Base-by-base conservation (phyloP, 225 moss, liverwort and hornwort species). In the Bryoerythrophyllum caledonicum region DNA sequence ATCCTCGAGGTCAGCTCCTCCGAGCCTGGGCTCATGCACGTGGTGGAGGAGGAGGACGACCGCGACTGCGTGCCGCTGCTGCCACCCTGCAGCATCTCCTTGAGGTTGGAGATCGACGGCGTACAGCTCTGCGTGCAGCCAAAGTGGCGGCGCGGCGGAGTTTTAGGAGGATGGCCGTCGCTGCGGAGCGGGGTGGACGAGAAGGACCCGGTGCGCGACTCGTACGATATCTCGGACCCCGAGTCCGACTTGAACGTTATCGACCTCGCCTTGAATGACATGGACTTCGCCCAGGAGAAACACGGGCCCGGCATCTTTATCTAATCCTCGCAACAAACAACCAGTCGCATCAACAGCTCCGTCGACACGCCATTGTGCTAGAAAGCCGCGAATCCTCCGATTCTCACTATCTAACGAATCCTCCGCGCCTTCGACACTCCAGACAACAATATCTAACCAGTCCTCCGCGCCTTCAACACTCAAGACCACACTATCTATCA, bases 281-380 rank as follows among this genome's bases (percentile, higher is more conserved):
- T 79, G 49, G 86, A 86, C 77, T 80, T 82, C 27, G 86, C 71
- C 86, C 86, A 86, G 14, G 77, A 82, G 49, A 86, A 86, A 56
- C 82, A 86, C 74, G 86, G 86, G 54, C 82, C 82, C 28, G 86
- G 86, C 86, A 86, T 86, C 8, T 66, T 80, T 28, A n/a, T 68
- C 52, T 19, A 23, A 23, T 9, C 63, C 7, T 9, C 62, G 23
- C 16, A 6, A 44, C 1, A 3, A 46, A 49, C 17, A 5, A 17
- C 48, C 6, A 19, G 19, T 38, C 17, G 48, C 48, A 17, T 49
- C 66, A 54, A 20, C 37, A 65, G 65, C 65, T 73, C 65, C 10
- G 66, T 27, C 21, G 37, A 44, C 48, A 7, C 0, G 26, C 75
- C 78, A 74, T 70, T 2, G 2, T 49, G 6, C 17, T 49, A 49